Base-by-base conservation (phyloP, 2,329 filamentous ascomycete genomes). In the Aquanectria penicillioides region DNA sequence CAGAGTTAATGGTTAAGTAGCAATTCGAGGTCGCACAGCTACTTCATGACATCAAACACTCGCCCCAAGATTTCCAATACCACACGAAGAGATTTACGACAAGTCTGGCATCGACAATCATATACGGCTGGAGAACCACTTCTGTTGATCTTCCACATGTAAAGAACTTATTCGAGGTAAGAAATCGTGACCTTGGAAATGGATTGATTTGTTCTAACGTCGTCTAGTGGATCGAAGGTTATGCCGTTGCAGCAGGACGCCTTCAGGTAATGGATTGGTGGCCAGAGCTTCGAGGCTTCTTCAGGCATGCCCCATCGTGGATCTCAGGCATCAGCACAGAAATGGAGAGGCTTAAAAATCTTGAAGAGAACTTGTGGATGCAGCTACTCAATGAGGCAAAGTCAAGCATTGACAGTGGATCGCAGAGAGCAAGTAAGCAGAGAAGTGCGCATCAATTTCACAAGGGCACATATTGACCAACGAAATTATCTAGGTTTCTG, bases 191-290 rank as follows among this genome's bases (percentile, higher is more conserved):
- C 6, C 8, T 12, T 18, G 10, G 6, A 6, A 12, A 18, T 15
- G 5, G 4, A 8, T n/a, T 20, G 7, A 11, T 26, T 22, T 18
- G 13, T 15, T 11, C n/a, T 13, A 23, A 40, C 36, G 18, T 9
- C 17, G 8, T 15, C 6, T 7, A 53, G 49, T 53, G 49, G 49
- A 53, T 53, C 28, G 38, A 43, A 7, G 49, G 49, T 9, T 53
- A 53, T 34, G 13, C 49, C 3, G 49, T 53, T 12, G 49, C 49
- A 8, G 49, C 49, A 11, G 49, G 49, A 5, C 18, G 49, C 20
- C 38, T 53, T 18, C 49, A 53, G 22, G 6, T 53, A 4, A 53
- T 53, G 49, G 49, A 53, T n/a, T 53, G 49, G 49, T 53, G 49
- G 49, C 49, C 49, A 11, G 37, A 53, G 13, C 29, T 53, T 4